Base-by-base conservation (phyloP, 2,329 filamentous ascomycete genomes). In the Myriosclerotinia curreyana region DNA sequence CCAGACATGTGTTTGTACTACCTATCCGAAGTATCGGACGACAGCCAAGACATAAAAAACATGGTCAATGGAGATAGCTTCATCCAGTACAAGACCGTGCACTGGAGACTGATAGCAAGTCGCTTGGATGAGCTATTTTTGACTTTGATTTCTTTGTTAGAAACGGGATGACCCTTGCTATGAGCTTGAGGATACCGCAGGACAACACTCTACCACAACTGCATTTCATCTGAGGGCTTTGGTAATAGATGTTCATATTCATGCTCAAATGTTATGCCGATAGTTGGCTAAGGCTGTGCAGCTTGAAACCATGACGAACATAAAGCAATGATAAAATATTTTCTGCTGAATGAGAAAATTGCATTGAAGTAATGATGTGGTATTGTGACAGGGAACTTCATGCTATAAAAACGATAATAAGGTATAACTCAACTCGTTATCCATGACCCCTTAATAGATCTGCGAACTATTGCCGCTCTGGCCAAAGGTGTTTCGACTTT, bases 11-110 rank as follows among this genome's bases (percentile, higher is more conserved):
- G 17, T 25, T 31, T 34, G 53, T 44, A 14, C 22, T 28, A 25
- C 40, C 40, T 12, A 56, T 44, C 54, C 12, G 40, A 46, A 22
- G 25, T 44, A 42, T 55, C 36, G 38, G 38, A 55, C 53, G 53
- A 42, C 38, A 42, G 44, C 38, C 31, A n/a, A 56, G 38, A 56
- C 53, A 54, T 1, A 11, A 58, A 46, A 36, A 58, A 22, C 20
- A 46, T 22, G 40, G 54, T 22, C 25, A 34, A 40, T 58, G 40
- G 54, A 58, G 54, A 58, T 20, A 46, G 46, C 54, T 58, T 36
- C 46, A 48, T 48, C 20, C 54, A 46, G 22, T 48, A 58, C 54
- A 58, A 25, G 42, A 34, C 25, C 40, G 40, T 58, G 54, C 52
- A 44, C 42, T n/a, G n/a, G n/a, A 12, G 11, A 48, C 42, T 46